Conservation (phyloP, 768 basidiomycete species). For the Amanita molliuscula region DNA sequence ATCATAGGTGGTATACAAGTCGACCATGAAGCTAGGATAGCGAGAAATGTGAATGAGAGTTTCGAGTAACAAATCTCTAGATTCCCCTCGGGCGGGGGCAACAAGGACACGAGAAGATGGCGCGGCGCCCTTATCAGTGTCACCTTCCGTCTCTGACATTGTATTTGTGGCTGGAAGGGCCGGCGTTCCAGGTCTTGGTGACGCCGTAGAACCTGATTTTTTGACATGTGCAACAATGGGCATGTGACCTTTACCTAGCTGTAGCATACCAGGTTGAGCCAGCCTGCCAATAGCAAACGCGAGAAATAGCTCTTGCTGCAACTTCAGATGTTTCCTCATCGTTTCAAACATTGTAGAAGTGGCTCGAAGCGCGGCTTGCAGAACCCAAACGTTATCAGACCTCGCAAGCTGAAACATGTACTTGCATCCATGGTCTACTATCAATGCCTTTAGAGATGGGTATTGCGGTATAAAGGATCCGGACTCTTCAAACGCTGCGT, state of each 20-base stretch:
- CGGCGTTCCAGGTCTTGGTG: constrained; percentile 47
- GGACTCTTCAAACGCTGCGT: constrained; percentile 78
- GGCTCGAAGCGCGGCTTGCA: constrained; percentile 74
- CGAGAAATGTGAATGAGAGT: constrained; percentile 73
- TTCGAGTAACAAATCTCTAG: constrained; percentile 84
- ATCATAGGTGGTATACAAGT: constrained; percentile 93
- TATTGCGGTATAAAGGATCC: constrained; percentile 69
- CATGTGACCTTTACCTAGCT: constrained; percentile 15
- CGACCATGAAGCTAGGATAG: constrained; percentile 88
- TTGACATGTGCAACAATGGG: constrained; percentile 16
- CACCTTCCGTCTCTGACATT: constrained; percentile 27
- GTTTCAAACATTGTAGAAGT: constrained; percentile 85
- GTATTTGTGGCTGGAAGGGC: constrained; percentile 27
- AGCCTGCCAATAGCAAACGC: constrained; percentile 91
- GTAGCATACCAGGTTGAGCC: constrained; percentile 38
- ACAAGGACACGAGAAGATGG: constrained; percentile 49
- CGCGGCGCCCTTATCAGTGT: constrained; percentile 32
- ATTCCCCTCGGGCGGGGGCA: constrained; percentile 77
- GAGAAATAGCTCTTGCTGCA: constrained; percentile 92
- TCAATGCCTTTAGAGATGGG: constrained; percentile 64
- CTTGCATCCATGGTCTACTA: constrained; percentile 89
- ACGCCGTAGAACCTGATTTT: constrained; percentile 25
- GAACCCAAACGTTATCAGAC: constrained; percentile 73
- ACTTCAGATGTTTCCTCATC: constrained; percentile 76
- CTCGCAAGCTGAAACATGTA: constrained; percentile 95